phyloP scores from a whole-genome alignment of 2,329 filamentous ascomycete species.

The Chrysoporthe deuterocubensis region DNA sequence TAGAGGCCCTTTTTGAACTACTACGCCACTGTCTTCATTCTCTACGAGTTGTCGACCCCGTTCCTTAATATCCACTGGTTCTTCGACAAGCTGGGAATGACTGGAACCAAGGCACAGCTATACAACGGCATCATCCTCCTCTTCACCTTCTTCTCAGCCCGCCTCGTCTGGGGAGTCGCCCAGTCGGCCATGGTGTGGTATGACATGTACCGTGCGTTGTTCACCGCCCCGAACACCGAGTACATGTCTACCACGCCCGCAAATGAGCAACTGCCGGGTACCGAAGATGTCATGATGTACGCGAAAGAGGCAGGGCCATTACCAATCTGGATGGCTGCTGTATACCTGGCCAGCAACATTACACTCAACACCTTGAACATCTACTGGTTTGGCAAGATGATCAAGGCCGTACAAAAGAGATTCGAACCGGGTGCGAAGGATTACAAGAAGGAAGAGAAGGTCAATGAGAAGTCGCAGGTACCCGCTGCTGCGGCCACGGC shows the following conservation, averaged over 20 bases:
- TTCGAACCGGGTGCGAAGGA: slow-evolving; percentile 59
- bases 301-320: slow-evolving; percentile 55
- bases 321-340: slow-evolving; percentile 70
- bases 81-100: slow-evolving; percentile 83
- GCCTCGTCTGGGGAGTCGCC: slow-evolving; percentile 78
- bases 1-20: slow-evolving; percentile 85
- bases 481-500: slow-evolving; percentile 18
- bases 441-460: slow-evolving; percentile 34
- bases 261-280: slow-evolving; percentile 34
- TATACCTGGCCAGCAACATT: slow-evolving; percentile 73
- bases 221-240: slow-evolving; percentile 42
- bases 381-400: slow-evolving; percentile 89
- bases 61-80: slow-evolving; percentile 93
- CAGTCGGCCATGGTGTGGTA: slow-evolving; percentile 70
- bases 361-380: slow-evolving; percentile 78
- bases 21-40: slow-evolving; percentile 79
- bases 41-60: slow-evolving; percentile 84
- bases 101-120: slow-evolving; percentile 73
- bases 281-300: slow-evolving; percentile 53
- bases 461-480: slow-evolving; percentile 34
- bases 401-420: slow-evolving; percentile 75
- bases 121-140: slow-evolving; percentile 78
- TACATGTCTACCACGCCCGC: slow-evolving; percentile 40
- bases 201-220: slow-evolving; percentile 68
- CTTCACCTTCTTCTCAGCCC: slow-evolving; percentile 74